Conservation (phyloP, 2,329 filamentous ascomycete species). For the Pleurostoma richardsiae region DNA sequence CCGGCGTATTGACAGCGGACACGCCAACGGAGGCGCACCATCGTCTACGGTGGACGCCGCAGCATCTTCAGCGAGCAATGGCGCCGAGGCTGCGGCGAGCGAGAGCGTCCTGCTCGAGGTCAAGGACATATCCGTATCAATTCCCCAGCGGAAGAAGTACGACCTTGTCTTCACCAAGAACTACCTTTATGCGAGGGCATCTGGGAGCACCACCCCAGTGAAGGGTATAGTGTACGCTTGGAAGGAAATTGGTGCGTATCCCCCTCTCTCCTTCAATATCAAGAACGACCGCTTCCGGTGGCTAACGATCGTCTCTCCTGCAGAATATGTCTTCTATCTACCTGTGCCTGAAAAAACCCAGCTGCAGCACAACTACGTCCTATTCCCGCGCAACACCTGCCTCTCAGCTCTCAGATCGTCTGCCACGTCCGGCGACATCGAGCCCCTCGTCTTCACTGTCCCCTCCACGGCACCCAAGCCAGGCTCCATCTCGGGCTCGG, state of each 20-base stretch:
- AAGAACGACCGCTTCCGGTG: too few relatives aligned
- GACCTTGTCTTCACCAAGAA: slow-evolving; percentile 57
- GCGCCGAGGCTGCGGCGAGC: slow-evolving; percentile 31
- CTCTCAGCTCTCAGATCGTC: slow-evolving; percentile 34
- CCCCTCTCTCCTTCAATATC: neutral
- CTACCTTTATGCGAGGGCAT: slow-evolving; percentile 52
- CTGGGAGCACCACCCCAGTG: slow-evolving; percentile 45
- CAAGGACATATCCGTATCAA: slow-evolving; percentile 62
- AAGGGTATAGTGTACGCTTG: slow-evolving; percentile 53
- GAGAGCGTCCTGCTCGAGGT: slow-evolving; percentile 54
- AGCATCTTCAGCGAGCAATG: neutral
- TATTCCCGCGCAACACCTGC: slow-evolving; percentile 53
- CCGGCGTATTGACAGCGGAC: slow-evolving; percentile 4
- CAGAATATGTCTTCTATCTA: slow-evolving; percentile 59
- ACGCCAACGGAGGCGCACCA: neutral
- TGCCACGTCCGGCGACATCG: slow-evolving; percentile 23
- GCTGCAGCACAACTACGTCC: slow-evolving; percentile 60
- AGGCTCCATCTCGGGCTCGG: slow-evolving; percentile 47
- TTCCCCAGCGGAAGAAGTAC: slow-evolving; percentile 65
- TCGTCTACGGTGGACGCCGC: slow-evolving; percentile 9
- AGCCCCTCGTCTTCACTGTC: slow-evolving; percentile 62
- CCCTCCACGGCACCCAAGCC: slow-evolving; percentile 56
- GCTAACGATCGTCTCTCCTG: neutral
- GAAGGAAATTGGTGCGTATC: slow-evolving; percentile 54
- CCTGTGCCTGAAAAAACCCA: slow-evolving; percentile 62